Conservation (phyloP, 2,329 filamentous ascomycete genomes). For the Cladosporium sp. region DNA sequence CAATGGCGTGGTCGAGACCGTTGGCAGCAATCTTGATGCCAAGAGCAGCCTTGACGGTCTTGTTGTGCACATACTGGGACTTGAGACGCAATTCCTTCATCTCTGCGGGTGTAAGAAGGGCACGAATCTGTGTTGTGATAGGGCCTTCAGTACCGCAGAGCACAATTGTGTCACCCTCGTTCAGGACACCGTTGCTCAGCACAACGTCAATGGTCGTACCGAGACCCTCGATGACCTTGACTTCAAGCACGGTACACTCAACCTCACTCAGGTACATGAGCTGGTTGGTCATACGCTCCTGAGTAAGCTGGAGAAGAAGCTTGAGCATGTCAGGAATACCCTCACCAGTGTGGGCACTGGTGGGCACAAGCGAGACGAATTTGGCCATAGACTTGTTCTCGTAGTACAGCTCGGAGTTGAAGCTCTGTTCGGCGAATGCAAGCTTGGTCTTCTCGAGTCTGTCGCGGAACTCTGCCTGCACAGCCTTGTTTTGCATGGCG, state of each 20-base stretch:
- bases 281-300: constrained; percentile 94
- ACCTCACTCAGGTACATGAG: constrained; percentile 99
- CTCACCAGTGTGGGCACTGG: constrained; percentile 96
- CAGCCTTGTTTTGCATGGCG: constrained; percentile 82
- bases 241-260: constrained; percentile 94
- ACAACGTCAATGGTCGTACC: constrained; percentile 98
- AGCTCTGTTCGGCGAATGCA: constrained; percentile 91
- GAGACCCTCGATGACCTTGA: constrained; percentile 98
- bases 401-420: constrained; percentile 95
- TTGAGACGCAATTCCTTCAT: constrained; percentile 94
- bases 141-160: constrained; percentile 95
- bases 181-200: constrained; percentile 88
- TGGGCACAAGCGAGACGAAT: constrained; percentile 92
- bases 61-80: constrained; percentile 96
- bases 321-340: constrained; percentile 99
- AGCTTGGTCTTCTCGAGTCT: constrained; percentile 87
- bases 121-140: constrained; percentile 92
- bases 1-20: constrained; percentile 91
- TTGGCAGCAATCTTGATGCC: constrained; percentile 99
- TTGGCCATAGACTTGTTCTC: constrained; percentile 97
- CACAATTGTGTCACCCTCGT: constrained; percentile 90
- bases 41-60: constrained; percentile 95
- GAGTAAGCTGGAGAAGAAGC: constrained; percentile 84
- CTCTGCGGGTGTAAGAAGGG: constrained; percentile 85
- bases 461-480: constrained; percentile 91